Evolutionary conservation across 306 rosid genomes (phyloP).

Genomic region (Fragaria nilgerrensis): DNA sequence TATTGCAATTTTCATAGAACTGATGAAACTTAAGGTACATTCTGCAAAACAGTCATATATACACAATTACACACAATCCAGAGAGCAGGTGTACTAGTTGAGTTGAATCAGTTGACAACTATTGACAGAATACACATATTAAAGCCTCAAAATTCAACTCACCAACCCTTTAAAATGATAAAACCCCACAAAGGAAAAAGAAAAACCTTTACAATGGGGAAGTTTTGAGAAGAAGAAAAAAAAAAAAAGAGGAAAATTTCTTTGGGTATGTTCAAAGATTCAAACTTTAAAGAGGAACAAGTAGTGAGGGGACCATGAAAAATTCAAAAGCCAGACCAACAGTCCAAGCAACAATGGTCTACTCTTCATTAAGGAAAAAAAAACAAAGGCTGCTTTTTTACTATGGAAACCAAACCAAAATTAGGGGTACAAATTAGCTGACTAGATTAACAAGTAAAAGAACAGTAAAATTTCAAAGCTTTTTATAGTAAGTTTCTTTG

Average conservation of each 20-base stretch:
- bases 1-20: not conserved
- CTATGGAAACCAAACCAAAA: not conserved
- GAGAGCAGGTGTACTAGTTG: not conserved
- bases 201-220: not conserved
- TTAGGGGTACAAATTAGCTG: not conserved
- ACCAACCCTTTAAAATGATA: not conserved
- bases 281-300: not conserved
- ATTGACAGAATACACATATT: not conserved
- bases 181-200: not conserved
- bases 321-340: not conserved
- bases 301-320: not conserved
- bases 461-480: not conserved
- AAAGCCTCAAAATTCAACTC: not conserved
- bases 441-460: not conserved
- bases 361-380: not conserved
- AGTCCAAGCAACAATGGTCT: not conserved
- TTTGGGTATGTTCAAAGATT: not conserved
- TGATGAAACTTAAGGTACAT: not conserved
- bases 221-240: not conserved
- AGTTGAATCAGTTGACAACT: not conserved
- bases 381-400: not conserved
- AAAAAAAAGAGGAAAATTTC: not conserved
- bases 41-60: not conserved
- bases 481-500: slow-evolving; percentile 2
- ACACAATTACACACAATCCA: not conserved